These are phyloP conservation scores for Jackrogersella minutella DNA, from an alignment of 495 filamentous ascomycete genomes.

Conservation along the genomic window DNA sequence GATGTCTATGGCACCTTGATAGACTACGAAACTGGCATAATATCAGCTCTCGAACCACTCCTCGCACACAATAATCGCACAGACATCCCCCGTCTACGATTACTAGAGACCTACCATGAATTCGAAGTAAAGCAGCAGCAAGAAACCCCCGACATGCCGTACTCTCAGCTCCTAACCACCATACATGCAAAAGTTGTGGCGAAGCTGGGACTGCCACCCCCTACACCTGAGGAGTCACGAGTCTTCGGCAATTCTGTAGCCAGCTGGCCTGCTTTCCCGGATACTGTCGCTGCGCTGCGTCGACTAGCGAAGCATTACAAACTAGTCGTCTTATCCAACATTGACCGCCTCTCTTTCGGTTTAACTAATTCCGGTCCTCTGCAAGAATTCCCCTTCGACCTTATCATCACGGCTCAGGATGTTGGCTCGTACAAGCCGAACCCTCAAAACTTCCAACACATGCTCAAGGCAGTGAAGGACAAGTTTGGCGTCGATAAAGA, in stretches of 20 bases:
- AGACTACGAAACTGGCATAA: conserved; percentile 61
- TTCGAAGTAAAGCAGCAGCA: conserved; percentile 50
- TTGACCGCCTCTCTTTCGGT: conserved; percentile 66
- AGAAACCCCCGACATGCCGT: conserved; percentile 58
- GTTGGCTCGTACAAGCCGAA: conserved; percentile 74
- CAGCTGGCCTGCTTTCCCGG: conserved; percentile 66
- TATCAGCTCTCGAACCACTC: conserved; percentile 21
- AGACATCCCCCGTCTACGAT: conserved; percentile 4
- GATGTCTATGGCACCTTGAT: conserved; percentile 69
- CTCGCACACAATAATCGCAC: conserved; percentile 10
- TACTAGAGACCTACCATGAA: conserved; percentile 22
- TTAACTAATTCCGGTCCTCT: conserved; percentile 61
- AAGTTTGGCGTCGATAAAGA: conserved; percentile 59
- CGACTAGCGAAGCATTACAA: conserved; percentile 64
- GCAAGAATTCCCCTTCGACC: conserved; percentile 62
- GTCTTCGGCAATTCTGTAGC: conserved; percentile 60
- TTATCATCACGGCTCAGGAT: conserved; percentile 70
- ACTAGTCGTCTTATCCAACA: conserved; percentile 69
- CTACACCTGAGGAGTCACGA: conserved; percentile 43
- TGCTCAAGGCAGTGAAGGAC: conserved; percentile 58
- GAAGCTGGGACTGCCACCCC: conserved; percentile 36
- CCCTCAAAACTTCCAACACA: conserved; percentile 65
- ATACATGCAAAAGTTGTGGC: conserved; percentile 37
- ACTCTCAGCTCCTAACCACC: conserved; percentile 60
- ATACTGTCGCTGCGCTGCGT: conserved; percentile 63